Conservation (phyloP, 352 stramenopile species). For the Bremia lactucae region DNA sequence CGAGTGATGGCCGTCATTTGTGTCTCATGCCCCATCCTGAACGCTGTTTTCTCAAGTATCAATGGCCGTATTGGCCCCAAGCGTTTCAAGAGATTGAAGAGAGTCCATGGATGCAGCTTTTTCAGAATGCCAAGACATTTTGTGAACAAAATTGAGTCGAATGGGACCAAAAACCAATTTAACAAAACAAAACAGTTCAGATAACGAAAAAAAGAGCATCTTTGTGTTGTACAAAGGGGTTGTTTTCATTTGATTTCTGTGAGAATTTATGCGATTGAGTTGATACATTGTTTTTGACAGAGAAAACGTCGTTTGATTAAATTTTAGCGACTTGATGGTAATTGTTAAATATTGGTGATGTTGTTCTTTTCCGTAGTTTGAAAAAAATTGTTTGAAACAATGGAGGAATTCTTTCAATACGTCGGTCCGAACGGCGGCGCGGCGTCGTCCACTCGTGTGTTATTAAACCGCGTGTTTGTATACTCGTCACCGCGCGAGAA, state of each 20-base stretch:
- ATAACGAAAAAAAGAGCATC: too few species aligned
- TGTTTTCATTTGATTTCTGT: too few species aligned
- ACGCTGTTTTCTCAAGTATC: conserved; percentile 94
- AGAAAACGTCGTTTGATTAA: too few species aligned
- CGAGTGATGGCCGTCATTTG: conserved; percentile 93
- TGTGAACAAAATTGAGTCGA: conserved; percentile 64
- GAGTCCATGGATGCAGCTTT: conserved; percentile 95
- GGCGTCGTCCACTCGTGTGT: conserved; percentile 7
- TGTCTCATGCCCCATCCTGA: conserved; percentile 99
- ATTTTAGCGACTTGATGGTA: conserved; percentile 7
- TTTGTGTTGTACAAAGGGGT: too few species aligned
- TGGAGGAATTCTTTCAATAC: conserved; percentile 75
- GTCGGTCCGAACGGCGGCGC: conserved; percentile 25
- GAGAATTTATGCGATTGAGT: too few species aligned
- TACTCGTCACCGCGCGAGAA: conserved; percentile 52
- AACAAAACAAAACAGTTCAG: too few species aligned
- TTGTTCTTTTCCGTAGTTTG: too few species aligned
- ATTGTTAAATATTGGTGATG: too few species aligned
- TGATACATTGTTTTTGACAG: too few species aligned
- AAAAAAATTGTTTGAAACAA: conserved; percentile 13
- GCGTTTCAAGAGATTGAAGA: conserved; percentile 71
- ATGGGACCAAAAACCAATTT: too few species aligned
- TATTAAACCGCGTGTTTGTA: conserved; percentile 35
- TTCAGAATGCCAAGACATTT: conserved; percentile 97
- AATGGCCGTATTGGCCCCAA: conserved; percentile 92